Conservation (phyloP, 352 stramenopile species). For the Nothophytophthora sp. region DNA sequence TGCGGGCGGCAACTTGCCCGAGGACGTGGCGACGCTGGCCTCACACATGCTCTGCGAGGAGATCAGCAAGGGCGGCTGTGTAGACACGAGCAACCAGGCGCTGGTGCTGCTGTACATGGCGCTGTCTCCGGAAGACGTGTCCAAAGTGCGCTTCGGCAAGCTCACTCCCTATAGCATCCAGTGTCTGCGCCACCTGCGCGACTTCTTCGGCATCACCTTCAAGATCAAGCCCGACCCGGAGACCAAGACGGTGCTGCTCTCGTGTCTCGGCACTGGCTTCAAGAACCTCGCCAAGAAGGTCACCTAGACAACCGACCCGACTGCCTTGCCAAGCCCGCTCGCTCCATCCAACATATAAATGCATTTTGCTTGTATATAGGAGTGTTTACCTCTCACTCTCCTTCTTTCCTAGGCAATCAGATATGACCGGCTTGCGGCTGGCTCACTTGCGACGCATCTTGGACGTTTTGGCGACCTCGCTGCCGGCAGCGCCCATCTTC, state of each 20-base stretch:
- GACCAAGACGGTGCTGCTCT: conserved; percentile 92
- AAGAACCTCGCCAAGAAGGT: conserved; percentile 97
- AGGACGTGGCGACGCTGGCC: conserved; percentile 95
- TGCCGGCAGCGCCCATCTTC: conserved; percentile 75
- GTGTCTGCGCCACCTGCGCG: conserved; percentile 88
- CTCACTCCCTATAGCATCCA: conserved; percentile 89
- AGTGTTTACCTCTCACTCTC: background rate
- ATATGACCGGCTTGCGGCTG: too few relatives aligned
- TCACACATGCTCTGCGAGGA: conserved; percentile 97
- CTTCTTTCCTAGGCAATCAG: conserved; percentile 1
- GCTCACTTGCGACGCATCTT: conserved; percentile 72
- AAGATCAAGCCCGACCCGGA: conserved; percentile 91
- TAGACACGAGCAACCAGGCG: conserved; percentile 96
- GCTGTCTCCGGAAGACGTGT: conserved; percentile 98
- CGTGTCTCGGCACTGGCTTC: conserved; percentile 94
- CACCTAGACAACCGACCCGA: conserved; percentile 61
- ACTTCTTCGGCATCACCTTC: conserved; percentile 95
- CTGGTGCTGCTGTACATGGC: conserved; percentile 98
- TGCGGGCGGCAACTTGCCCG: conserved; percentile 87
- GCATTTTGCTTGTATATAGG: conserved; percentile 15
- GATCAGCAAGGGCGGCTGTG: conserved; percentile 93
- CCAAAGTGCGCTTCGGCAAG: conserved; percentile 91
- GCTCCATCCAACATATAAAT: too few relatives aligned
- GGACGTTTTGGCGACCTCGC: conserved; percentile 50
- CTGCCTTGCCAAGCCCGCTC: conserved; percentile 1